phyloP scores from a whole-genome alignment of 2,329 filamentous ascomycete species.

The Aspergillus nomiae region DNA sequence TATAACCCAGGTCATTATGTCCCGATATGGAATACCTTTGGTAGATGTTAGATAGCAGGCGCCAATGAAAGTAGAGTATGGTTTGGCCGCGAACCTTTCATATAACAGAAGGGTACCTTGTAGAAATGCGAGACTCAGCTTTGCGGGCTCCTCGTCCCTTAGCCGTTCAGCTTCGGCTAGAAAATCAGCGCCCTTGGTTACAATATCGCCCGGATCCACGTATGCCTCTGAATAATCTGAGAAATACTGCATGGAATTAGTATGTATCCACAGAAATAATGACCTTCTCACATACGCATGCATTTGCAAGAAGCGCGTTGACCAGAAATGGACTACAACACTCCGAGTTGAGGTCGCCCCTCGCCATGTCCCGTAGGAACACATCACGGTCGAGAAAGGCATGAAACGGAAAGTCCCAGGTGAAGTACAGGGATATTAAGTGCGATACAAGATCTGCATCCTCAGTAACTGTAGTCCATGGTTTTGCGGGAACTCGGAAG shows the following conservation, averaged over 20 bases:
- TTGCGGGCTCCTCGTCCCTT: slow-evolving; percentile 22
- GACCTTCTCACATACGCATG: slow-evolving; percentile 34
- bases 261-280: neutral
- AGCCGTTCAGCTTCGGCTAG: slow-evolving; percentile 40
- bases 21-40: slow-evolving; percentile 40
- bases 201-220: slow-evolving; percentile 37
- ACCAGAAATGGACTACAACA: slow-evolving; percentile 89
- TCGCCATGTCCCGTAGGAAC: slow-evolving; percentile 55
- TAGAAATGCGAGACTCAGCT: slow-evolving; percentile 31
- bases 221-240: slow-evolving; percentile 44
- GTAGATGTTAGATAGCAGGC: neutral
- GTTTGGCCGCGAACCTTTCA: slow-evolving; percentile 28
- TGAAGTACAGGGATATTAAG: slow-evolving; percentile 89
- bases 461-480: slow-evolving; percentile 81
- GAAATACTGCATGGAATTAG: slow-evolving; percentile 32
- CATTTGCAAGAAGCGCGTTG: slow-evolving; percentile 76
- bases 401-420: slow-evolving; percentile 89
- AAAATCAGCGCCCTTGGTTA: slow-evolving; percentile 40
- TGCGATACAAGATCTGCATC: slow-evolving; percentile 76
- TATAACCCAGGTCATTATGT: slow-evolving; percentile 39
- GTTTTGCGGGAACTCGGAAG: slow-evolving; percentile 35
- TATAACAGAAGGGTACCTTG: slow-evolving; percentile 41
- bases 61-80: neutral
- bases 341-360: slow-evolving; percentile 52
- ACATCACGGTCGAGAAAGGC: slow-evolving; percentile 80